A percentile compares a stretch with the other conserved stretches of the same genome.
These are phyloP conservation scores for Novymonas esmeraldas DNA, from an alignment of 208 protist species.

Conservation along the genomic window DNA sequence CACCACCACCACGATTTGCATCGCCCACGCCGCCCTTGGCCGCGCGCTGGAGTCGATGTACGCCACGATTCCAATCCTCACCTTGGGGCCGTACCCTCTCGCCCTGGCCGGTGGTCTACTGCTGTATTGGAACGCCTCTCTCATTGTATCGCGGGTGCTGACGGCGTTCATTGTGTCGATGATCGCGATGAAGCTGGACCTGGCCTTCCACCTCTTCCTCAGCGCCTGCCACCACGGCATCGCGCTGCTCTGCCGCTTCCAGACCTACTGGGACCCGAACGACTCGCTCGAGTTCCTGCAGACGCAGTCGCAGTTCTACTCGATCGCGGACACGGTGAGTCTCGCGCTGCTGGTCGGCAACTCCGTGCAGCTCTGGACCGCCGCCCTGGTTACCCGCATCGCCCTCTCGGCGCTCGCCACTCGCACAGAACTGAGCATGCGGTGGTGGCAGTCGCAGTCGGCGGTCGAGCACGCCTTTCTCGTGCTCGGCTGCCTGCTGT, in stretches of 20 bases:
- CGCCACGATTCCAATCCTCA: slow-evolving; percentile 6
- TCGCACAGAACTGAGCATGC: slow-evolving; percentile 28
- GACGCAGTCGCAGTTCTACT: slow-evolving; percentile 25
- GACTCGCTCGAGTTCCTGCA: slow-evolving; percentile 19
- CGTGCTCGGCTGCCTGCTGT: slow-evolving; percentile 3
- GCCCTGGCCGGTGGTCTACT: slow-evolving; percentile 25
- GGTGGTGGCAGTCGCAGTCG: slow-evolving; percentile 31
- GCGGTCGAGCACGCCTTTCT: slow-evolving; percentile 14
- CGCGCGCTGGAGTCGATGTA: too few species aligned
- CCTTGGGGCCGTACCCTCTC: slow-evolving; percentile 20
- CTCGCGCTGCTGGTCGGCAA: slow-evolving; percentile 37
- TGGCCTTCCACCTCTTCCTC: slow-evolving; percentile 26
- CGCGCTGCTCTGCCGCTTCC: slow-evolving; percentile 7
- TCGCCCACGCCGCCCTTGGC: too few species aligned
- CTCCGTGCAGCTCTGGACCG: slow-evolving; percentile 34
- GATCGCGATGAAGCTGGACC: slow-evolving; percentile 25
- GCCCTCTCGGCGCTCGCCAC: slow-evolving; percentile 35
- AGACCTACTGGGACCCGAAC: slow-evolving; percentile 10
- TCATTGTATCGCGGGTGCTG: slow-evolving; percentile 25
- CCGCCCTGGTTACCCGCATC: slow-evolving; percentile 29
- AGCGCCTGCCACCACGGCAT: slow-evolving; percentile 17
- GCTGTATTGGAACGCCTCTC: slow-evolving; percentile 64
- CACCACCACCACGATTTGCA: too few species aligned
- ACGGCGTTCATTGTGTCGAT: slow-evolving; percentile 27
- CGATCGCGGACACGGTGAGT: slow-evolving; percentile 18